Evolutionary conservation across 768 basidiomycete genomes (phyloP).

Genomic region (Lepiota brunneoincarnata): DNA sequence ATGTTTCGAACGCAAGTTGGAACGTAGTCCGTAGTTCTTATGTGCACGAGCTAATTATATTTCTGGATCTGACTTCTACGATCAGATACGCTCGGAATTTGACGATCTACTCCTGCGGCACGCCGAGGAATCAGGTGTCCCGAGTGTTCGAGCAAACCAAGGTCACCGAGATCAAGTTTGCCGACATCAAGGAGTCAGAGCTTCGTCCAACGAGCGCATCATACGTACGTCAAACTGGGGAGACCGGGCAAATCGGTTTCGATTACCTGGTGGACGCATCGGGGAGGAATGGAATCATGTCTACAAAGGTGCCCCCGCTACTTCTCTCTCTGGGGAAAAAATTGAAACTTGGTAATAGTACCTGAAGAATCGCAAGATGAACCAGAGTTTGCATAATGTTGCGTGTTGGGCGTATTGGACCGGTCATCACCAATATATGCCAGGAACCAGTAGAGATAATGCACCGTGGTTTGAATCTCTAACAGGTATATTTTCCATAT

Average conservation of each 20-base stretch:
- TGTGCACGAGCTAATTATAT: background rate
- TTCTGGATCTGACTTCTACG: background rate
- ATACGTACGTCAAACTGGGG: constrained; percentile 22
- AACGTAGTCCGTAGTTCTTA: constrained; percentile 29
- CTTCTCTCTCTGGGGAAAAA: background rate
- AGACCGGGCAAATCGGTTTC: constrained; percentile 26
- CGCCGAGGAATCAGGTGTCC: constrained; percentile 28
- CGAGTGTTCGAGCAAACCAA: constrained; percentile 30
- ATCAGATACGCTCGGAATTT: constrained; percentile 32
- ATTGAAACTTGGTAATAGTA: constrained; percentile 15
- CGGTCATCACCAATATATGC: constrained; percentile 24
- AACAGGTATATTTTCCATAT: constrained; percentile 17
- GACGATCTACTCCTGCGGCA: constrained; percentile 35
- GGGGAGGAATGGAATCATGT: constrained; percentile 33
- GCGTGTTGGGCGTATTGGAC: constrained; percentile 38
- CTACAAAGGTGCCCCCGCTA: constrained; percentile 26
- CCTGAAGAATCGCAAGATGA: constrained; percentile 31
- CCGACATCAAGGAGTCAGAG: constrained; percentile 11
- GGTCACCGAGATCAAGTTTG: constrained; percentile 26
- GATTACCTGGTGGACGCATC: constrained; percentile 35
- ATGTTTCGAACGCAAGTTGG: constrained; percentile 28
- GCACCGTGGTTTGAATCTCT: constrained; percentile 35
- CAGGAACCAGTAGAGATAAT: constrained; percentile 28
- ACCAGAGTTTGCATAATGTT: constrained; percentile 28
- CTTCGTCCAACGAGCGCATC: constrained; percentile 23